A percentile compares a stretch with the other conserved stretches of the same genome.
Conservation (phyloP, 768 basidiomycete species). For the Glaciozyma antarctica region DNA sequence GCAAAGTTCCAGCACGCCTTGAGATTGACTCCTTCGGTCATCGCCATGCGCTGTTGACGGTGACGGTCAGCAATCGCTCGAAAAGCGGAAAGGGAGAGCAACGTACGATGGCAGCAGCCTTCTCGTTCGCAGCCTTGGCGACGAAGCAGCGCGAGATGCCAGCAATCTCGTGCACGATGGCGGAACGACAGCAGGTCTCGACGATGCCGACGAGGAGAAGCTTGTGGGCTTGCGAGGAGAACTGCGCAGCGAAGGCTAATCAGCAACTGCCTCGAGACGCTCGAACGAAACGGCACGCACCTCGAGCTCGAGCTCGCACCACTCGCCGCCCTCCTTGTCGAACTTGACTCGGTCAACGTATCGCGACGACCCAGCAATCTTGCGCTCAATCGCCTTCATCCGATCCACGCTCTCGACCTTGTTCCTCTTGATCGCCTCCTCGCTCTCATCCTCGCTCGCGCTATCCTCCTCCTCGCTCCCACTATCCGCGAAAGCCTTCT, state of each 20-base stretch:
- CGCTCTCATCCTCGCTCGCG: constrained; percentile 35
- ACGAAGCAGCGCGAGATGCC: constrained; percentile 82
- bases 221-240: constrained; percentile 79
- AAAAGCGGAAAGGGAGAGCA: neutral
- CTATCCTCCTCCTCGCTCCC: constrained; percentile 36
- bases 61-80: neutral
- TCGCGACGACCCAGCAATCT: constrained; percentile 48
- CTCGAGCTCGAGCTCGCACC: constrained; percentile 72
- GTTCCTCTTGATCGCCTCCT: constrained; percentile 16
- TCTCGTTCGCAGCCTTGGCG: constrained; percentile 49
- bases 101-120: constrained; percentile 37
- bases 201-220: constrained; percentile 86
- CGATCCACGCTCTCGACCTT: constrained; percentile 22
- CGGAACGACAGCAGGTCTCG: constrained; percentile 72
- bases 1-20: constrained; percentile 66
- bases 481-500: constrained; percentile 35
- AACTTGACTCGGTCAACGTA: constrained; percentile 51
- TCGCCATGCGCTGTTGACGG: constrained; percentile 48
- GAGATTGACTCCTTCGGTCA: constrained; percentile 88
- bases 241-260: constrained; percentile 47
- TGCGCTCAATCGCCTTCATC: constrained; percentile 34
- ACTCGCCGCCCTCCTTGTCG: constrained; percentile 38
- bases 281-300: constrained; percentile 45
- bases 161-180: constrained; percentile 79
- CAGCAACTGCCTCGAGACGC: constrained; percentile 3